phyloP scores from a whole-genome alignment of 2,329 filamentous ascomycete species.

The Raffaelea albimanens region DNA sequence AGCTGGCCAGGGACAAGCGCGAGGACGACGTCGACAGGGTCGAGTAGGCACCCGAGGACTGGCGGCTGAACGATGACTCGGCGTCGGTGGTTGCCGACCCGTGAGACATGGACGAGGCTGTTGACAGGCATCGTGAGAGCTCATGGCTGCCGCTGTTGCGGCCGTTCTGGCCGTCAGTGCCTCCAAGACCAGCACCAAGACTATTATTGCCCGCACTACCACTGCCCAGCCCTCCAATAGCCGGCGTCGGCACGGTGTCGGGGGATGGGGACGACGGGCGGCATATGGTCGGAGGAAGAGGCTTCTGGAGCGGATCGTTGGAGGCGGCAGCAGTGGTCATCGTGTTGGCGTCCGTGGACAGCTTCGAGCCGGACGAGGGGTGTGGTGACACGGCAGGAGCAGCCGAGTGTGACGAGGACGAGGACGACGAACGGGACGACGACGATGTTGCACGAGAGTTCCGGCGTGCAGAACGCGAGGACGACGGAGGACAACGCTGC shows the following conservation, averaged over 20 bases:
- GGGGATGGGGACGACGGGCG: conserved; percentile 56
- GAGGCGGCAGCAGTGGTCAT: conserved; percentile 26
- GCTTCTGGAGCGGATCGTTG: conserved; percentile 13
- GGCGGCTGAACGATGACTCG: conserved; percentile 44
- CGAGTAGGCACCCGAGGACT: conserved; percentile 52
- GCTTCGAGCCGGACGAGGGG: no score
- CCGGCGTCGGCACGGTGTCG: conserved; percentile 51
- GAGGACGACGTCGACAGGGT: conserved; percentile 28
- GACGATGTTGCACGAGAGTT: no score
- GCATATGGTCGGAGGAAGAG: conserved; percentile 15
- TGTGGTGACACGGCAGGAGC: no score
- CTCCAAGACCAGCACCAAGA: no score
- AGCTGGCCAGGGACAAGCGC: conserved; percentile 40
- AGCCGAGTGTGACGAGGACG: no score
- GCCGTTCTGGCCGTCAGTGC: no score
- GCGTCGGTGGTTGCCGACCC: conserved; percentile 39
- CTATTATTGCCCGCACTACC: no score
- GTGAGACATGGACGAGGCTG: conserved; percentile 49
- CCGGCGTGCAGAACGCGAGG: no score
- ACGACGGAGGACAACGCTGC: no score
- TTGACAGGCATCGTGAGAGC: conserved; percentile 56
- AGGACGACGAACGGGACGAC: no score
- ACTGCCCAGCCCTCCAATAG: conserved; percentile 28
- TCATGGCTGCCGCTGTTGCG: conserved; percentile 34
- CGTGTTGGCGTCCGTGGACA: background rate